These are phyloP conservation scores for Limnomonas spitsbergensis DNA, from an alignment of 139 green algal genomes.

Conservation along the genomic window DNA sequence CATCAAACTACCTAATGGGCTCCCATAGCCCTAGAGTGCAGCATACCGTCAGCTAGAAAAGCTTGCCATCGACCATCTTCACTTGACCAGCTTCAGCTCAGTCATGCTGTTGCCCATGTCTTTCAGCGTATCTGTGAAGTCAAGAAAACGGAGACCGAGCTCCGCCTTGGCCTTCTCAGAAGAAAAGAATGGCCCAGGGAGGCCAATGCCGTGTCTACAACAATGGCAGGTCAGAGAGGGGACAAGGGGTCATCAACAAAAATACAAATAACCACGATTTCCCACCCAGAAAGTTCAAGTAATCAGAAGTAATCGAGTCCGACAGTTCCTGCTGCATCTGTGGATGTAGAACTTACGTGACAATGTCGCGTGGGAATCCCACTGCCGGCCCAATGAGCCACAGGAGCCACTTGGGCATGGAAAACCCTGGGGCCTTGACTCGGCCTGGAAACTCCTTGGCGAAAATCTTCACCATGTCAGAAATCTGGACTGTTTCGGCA, in stretches of 20 bases:
- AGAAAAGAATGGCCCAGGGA: background rate
- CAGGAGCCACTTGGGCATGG: slow-evolving; percentile 19
- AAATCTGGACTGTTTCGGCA: background rate
- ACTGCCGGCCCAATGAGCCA: slow-evolving; percentile 9
- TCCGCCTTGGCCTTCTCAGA: background rate
- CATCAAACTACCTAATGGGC: too few species aligned
- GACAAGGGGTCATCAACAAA: too few species aligned
- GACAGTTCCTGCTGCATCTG: too few species aligned
- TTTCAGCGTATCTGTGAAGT: background rate
- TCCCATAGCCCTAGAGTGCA: too few species aligned
- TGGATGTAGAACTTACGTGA: slow-evolving; percentile 14
- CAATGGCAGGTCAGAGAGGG: too few species aligned
- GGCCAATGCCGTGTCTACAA: background rate
- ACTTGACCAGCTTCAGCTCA: background rate
- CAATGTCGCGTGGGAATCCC: slow-evolving; percentile 3
- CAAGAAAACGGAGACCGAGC: background rate
- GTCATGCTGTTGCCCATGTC: background rate
- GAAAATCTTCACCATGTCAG: background rate
- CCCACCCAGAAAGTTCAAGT: too few species aligned
- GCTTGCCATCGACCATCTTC: too few species aligned
- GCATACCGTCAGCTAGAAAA: too few species aligned
- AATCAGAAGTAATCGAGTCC: too few species aligned
- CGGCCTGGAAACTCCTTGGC: background rate
- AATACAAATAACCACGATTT: too few species aligned
- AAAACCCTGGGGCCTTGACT: background rate